A percentile compares a stretch with the other conserved stretches of the same genome.
These are phyloP conservation scores for Trypanosomatidae sp. DNA, from an alignment of 208 protist species.

Conservation along the genomic window DNA sequence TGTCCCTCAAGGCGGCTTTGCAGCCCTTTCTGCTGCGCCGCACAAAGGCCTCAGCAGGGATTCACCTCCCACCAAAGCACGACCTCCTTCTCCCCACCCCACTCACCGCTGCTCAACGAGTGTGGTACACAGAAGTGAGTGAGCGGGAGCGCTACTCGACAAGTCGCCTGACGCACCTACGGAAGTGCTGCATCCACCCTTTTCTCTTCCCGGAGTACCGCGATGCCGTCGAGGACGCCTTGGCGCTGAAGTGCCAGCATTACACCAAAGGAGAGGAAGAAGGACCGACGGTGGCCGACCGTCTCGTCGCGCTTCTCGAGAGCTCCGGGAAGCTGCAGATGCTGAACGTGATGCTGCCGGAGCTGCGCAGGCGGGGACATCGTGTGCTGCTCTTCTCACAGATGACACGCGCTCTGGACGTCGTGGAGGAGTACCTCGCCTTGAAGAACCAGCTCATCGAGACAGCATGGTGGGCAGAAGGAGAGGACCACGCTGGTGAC, in stretches of 20 bases:
- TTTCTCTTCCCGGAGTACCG: conserved; percentile 43
- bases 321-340: conserved; percentile 88
- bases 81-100: conserved; percentile 74
- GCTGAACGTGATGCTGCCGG: conserved; percentile 89
- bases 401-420: conserved; percentile 93
- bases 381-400: conserved; percentile 96
- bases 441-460: too few species aligned
- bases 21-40: conserved; percentile 58
- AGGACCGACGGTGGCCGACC: not conserved
- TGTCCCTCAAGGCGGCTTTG: conserved; percentile 31
- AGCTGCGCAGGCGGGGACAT: conserved; percentile 83
- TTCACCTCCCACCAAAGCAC: conserved; percentile 47
- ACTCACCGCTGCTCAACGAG: conserved; percentile 86
- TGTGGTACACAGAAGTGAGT: conserved; percentile 78
- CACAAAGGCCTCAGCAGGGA: conserved; percentile 40
- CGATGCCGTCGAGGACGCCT: too few species aligned
- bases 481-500: not conserved
- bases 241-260: too few species aligned
- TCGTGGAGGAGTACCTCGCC: conserved; percentile 92
- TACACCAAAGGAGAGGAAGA: too few species aligned
- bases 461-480: too few species aligned
- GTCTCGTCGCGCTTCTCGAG: conserved; percentile 33
- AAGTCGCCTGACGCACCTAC: conserved; percentile 46
- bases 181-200: conserved; percentile 52
- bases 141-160: conserved; percentile 11